These are phyloP conservation scores for Penicillium sp. DNA, from an alignment of 2,329 filamentous ascomycete genomes.

Conservation along the genomic window DNA sequence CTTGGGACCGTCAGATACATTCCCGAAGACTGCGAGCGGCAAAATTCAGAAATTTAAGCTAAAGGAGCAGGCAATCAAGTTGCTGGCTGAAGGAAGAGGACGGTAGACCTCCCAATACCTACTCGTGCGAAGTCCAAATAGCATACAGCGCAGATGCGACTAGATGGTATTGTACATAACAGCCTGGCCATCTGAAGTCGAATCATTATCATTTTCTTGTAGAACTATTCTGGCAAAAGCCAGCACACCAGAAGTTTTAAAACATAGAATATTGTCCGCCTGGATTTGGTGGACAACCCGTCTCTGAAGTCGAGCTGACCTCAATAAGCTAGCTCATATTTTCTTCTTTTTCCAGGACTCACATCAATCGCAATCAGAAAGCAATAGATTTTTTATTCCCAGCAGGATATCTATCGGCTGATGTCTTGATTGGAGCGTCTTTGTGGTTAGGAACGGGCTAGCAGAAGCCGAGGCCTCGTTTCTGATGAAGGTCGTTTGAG, in stretches of 20 bases:
- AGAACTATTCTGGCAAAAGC: not conserved
- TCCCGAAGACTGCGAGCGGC: conserved; percentile 91
- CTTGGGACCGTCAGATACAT: conserved; percentile 58
- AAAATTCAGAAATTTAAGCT: conserved; percentile 97
- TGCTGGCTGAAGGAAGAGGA: conserved; percentile 39
- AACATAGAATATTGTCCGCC: too few relatives aligned
- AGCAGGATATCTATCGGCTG: not conserved
- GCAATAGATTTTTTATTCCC: not conserved
- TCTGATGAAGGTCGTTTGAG: not conserved
- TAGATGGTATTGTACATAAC: not conserved
- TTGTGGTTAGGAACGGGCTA: not conserved
- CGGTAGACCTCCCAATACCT: not conserved
- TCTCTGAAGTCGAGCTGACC: not conserved
- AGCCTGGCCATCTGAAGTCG: not conserved
- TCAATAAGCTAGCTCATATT: not conserved
- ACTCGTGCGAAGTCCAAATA: not conserved
- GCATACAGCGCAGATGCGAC: not conserved
- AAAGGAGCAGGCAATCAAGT: conserved; percentile 60
- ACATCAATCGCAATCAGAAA: not conserved
- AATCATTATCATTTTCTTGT: not conserved
- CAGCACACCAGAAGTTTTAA: too few relatives aligned
- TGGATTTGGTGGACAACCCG: not conserved
- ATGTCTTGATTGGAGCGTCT: not conserved
- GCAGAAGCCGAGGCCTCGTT: not conserved
- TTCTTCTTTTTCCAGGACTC: not conserved